Evolutionary conservation across 176 grass and related monocot genomes (phyloP), one percentile per base, ranked within the genome.

Genomic region (Rhynchospora tenuis): DNA sequence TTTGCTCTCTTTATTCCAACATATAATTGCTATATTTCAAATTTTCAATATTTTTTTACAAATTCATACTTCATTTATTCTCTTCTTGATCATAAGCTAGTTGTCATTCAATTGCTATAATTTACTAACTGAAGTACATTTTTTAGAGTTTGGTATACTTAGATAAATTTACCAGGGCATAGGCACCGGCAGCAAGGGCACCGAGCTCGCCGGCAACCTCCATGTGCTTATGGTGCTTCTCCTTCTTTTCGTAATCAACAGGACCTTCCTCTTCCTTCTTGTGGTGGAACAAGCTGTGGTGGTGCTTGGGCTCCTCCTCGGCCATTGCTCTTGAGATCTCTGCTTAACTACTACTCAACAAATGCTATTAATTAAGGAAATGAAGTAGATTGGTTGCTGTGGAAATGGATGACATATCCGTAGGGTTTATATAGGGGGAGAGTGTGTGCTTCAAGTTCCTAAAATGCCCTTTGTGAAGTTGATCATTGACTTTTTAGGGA

Each of bases 161-260:
- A 60, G 6, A 5, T 73, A 66, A 74, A 78, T 47, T 61, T 85
- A 95, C 90, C 59, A 92, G 12, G 38, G 90, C 90, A 38, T 89
- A 95, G 14, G 90, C 90, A 45, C 90, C 90, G 11, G 90, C 90
- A 23, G 93, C 88, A 6, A 95, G 4, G 50, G 86, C 29, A n/a
- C 88, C 84, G 27, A 95, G 78, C 72, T 63, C 78, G 23, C 88
- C 82, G 43, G 92, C 82, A 26, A 90, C 86, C 82, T 92, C 93
- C 84, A 81, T 42, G 78, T 90, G 93, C 83, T 95, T 95, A 88
- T 95, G 88, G 26, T 92, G 86, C 84, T 92, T 95, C 84, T 86
- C 93, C 79, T 94, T 45, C 80, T 94, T 91, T 64, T 89, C 65
- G 43, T 92, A 81, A 76, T 90, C 86, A 57, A 93, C 86, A 56